Evolutionary conservation across 805 yeast species (phyloP).

Genomic region (Sungouiella thailandica): DNA sequence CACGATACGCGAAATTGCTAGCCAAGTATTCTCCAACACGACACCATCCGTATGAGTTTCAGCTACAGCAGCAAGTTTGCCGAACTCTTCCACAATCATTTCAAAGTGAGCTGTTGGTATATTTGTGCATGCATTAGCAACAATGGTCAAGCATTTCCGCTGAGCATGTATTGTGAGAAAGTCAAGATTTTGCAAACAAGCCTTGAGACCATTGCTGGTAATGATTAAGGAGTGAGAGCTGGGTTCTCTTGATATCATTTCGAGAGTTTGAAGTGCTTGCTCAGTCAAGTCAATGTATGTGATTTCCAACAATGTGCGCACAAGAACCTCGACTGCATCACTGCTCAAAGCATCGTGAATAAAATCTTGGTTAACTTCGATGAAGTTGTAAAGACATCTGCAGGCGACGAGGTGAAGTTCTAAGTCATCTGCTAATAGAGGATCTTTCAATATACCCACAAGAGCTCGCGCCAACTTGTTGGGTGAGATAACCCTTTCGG

Average conservation of each 20-base stretch:
- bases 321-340: constrained; percentile 62
- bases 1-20: constrained; percentile 55
- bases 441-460: constrained; percentile 54
- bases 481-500: constrained; percentile 62
- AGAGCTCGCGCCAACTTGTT: constrained; percentile 50
- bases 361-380: constrained; percentile 69
- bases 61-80: constrained; percentile 53
- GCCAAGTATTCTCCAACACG: constrained; percentile 62
- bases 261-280: constrained; percentile 76
- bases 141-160: constrained; percentile 68
- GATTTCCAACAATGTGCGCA: constrained; percentile 64
- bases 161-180: constrained; percentile 89
- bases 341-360: constrained; percentile 57
- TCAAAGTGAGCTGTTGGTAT: constrained; percentile 42
- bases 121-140: constrained; percentile 60
- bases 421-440: constrained; percentile 53
- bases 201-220: constrained; percentile 54
- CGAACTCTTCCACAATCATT: constrained; percentile 53
- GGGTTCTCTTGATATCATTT: constrained; percentile 54
- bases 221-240: constrained; percentile 48
- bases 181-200: constrained; percentile 72
- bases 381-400: constrained; percentile 73
- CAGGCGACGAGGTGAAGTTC: constrained; percentile 83
- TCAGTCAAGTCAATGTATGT: constrained; percentile 88
- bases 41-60: constrained; percentile 50